phyloP scores from a whole-genome alignment of 331 rosid species.

The Erythrophleum ivorense region DNA sequence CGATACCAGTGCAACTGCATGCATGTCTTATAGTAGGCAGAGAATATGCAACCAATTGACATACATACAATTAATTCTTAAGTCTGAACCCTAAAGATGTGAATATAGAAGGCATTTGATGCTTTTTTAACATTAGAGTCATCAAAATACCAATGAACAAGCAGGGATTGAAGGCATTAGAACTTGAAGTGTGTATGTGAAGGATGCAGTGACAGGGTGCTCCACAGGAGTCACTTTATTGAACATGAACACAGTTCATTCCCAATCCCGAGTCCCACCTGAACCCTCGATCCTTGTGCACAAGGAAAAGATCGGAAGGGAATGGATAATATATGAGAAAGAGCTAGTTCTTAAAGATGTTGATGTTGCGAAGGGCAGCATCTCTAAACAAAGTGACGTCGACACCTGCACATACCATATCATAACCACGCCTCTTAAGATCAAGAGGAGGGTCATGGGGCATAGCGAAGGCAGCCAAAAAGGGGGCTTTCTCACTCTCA shows the following conservation, averaged over 20 bases:
- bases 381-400: conserved; percentile 13
- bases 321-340: background rate
- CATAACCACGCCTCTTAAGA: conserved; percentile 9
- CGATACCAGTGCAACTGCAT: background rate
- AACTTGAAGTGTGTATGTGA: too few species aligned
- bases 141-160: background rate
- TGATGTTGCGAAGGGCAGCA: conserved; percentile 16
- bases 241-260: background rate
- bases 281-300: background rate
- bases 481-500: background rate
- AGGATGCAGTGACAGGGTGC: background rate
- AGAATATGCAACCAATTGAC: background rate
- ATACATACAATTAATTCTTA: too few species aligned
- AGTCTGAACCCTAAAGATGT: background rate
- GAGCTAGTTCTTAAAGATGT: background rate
- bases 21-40: too few species aligned
- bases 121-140: background rate
- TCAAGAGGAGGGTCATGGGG: background rate
- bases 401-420: background rate
- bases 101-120: background rate
- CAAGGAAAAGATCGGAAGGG: background rate
- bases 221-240: background rate
- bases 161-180: background rate
- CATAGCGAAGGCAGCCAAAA: background rate
- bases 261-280: background rate